Conservation (phyloP, 2,329 filamentous ascomycete genomes). For the Hysterium pulicare region DNA sequence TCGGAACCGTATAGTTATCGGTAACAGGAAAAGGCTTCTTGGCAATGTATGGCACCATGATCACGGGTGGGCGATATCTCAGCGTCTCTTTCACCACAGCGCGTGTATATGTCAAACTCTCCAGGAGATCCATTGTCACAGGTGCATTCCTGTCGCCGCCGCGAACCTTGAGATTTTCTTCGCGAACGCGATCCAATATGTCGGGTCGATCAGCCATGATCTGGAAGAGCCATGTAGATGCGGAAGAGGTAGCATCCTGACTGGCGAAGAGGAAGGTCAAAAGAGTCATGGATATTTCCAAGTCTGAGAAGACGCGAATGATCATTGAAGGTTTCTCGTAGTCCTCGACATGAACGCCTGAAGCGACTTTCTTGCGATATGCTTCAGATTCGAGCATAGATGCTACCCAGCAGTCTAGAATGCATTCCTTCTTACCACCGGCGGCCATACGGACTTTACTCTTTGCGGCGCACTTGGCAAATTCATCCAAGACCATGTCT, state of each 20-base stretch:
- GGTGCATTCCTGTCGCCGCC: slow-evolving; percentile 69
- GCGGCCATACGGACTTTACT: slow-evolving; percentile 88
- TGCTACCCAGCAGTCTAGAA: slow-evolving; percentile 93
- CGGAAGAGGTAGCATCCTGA: slow-evolving; percentile 93
- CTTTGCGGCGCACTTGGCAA: slow-evolving; percentile 87
- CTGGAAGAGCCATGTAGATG: slow-evolving; percentile 93
- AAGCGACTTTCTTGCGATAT: slow-evolving; percentile 75
- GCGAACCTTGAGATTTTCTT: slow-evolving; percentile 78
- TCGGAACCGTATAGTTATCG: slow-evolving; percentile 83
- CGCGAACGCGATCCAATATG: slow-evolving; percentile 80
- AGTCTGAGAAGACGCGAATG: slow-evolving; percentile 82
- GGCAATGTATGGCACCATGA: slow-evolving; percentile 92
- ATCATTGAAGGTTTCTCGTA: slow-evolving; percentile 78
- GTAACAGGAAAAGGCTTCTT: slow-evolving; percentile 96
- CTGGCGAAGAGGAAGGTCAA: slow-evolving; percentile 98
- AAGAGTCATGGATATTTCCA: slow-evolving; percentile 87
- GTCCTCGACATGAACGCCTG: slow-evolving; percentile 64
- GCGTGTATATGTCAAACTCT: slow-evolving; percentile 84
- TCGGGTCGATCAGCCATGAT: slow-evolving; percentile 92
- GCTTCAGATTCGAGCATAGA: slow-evolving; percentile 80
- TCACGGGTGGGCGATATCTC: slow-evolving; percentile 89
- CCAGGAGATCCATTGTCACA: slow-evolving; percentile 79
- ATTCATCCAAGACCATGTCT: slow-evolving; percentile 86
- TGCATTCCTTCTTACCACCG: slow-evolving; percentile 82
- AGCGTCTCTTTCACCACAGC: slow-evolving; percentile 69